phyloP scores from a whole-genome alignment of 768 basidiomycete species.

The Mycena galopus region DNA sequence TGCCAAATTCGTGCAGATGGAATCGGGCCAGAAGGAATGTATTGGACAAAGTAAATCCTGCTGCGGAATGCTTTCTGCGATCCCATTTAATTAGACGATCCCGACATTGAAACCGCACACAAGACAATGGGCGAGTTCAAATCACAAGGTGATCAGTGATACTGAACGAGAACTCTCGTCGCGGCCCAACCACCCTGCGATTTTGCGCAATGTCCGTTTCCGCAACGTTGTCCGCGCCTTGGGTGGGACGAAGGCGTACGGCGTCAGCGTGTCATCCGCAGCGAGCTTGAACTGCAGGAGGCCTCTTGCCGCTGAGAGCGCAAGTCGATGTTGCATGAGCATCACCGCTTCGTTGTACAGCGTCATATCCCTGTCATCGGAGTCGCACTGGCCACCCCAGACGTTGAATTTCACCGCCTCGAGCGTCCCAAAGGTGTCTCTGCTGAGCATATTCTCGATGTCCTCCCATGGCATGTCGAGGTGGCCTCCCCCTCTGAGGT shows the following conservation, averaged over 20 bases:
- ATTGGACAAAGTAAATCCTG: too few species aligned
- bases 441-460: background rate
- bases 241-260: too few species aligned
- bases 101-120: too few species aligned
- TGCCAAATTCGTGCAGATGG: too few species aligned
- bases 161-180: too few species aligned
- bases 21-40: too few species aligned
- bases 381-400: conserved; percentile 6
- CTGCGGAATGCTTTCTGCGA: too few species aligned
- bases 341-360: conserved; percentile 11
- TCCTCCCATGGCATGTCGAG: conserved; percentile 27
- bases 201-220: background rate
- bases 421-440: background rate
- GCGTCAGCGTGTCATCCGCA: conserved; percentile 1
- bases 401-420: conserved; percentile 10
- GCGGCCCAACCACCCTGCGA: conserved; percentile 1
- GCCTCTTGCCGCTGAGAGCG: background rate
- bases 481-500: conserved; percentile 6
- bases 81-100: too few species aligned
- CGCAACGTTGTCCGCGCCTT: background rate
- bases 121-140: too few species aligned
- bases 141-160: too few species aligned
- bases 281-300: background rate
- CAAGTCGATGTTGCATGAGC: conserved; percentile 3
- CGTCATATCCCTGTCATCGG: background rate